A percentile compares a stretch with the other conserved stretches of the same genome.
These are phyloP conservation scores for Neurospora sp. DNA, from an alignment of 495 filamentous ascomycete species.

Conservation along the genomic window DNA sequence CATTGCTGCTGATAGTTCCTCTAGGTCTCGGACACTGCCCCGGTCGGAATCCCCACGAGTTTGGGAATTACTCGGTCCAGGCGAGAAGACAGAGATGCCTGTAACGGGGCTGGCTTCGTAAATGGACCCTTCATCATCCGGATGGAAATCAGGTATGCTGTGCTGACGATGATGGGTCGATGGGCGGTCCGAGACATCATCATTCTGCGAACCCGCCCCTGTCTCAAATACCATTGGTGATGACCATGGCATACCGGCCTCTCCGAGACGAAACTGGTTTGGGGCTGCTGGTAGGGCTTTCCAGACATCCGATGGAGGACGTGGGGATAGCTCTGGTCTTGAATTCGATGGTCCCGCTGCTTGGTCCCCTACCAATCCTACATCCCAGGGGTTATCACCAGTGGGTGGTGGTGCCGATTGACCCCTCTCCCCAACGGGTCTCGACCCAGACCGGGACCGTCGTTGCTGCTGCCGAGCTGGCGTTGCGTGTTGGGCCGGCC, in stretches of 20 bases:
- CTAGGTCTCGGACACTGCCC: slow-evolving; percentile 30
- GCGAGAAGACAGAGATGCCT: slow-evolving; percentile 21
- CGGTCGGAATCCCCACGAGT: slow-evolving; percentile 1
- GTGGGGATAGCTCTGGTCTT: not conserved
- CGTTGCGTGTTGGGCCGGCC: slow-evolving; percentile 2
- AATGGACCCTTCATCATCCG: slow-evolving; percentile 2
- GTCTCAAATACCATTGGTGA: slow-evolving; percentile 23
- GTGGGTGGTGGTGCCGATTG: slow-evolving; percentile 35
- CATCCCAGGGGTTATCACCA: slow-evolving; percentile 34
- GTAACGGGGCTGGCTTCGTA: slow-evolving; percentile 12
- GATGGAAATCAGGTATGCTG: not conserved
- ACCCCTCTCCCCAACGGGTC: slow-evolving; percentile 27
- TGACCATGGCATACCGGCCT: slow-evolving; percentile 36
- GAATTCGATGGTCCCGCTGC: not conserved
- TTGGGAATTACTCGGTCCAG: slow-evolving; percentile 5
- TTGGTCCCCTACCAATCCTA: slow-evolving; percentile 8
- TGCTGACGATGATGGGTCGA: not conserved
- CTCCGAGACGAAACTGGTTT: slow-evolving; percentile 32
- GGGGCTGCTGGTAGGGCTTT: slow-evolving; percentile 33
- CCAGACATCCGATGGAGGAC: slow-evolving; percentile 11
- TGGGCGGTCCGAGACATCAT: not conserved
- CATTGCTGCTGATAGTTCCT: slow-evolving; percentile 41
- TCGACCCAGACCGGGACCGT: slow-evolving; percentile 19
- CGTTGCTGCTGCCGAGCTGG: slow-evolving; percentile 14
- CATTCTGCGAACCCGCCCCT: slow-evolving; percentile 7